phyloP scores from a whole-genome alignment of 2,329 filamentous ascomycete genomes.

The Fusarium keratoplasticum region DNA sequence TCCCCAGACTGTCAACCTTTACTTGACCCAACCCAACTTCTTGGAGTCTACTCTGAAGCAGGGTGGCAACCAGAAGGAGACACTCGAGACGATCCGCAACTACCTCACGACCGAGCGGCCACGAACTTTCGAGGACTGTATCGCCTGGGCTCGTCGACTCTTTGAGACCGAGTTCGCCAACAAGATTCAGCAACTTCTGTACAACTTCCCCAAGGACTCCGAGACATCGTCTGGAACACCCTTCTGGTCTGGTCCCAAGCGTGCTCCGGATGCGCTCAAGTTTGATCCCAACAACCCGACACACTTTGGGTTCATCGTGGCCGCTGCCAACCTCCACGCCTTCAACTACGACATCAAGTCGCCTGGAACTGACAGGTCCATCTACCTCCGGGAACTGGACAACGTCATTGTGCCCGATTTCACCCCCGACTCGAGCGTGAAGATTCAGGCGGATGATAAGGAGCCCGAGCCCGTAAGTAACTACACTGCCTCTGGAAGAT shows the following conservation, averaged over 20 bases:
- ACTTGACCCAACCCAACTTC: constrained; percentile 92
- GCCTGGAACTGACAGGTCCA: constrained; percentile 73
- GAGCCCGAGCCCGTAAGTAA: constrained; percentile 83
- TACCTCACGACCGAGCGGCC: constrained; percentile 94
- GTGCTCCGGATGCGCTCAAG: constrained; percentile 89
- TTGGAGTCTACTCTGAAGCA: constrained; percentile 89
- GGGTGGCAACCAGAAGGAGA: constrained; percentile 94
- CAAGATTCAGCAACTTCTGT: constrained; percentile 92
- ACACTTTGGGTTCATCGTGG: constrained; percentile 88
- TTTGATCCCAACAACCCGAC: constrained; percentile 88
- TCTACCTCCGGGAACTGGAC: constrained; percentile 84
- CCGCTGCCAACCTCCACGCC: constrained; percentile 91
- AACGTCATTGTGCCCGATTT: constrained; percentile 98
- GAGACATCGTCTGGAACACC: constrained; percentile 87
- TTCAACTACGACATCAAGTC: constrained; percentile 98
- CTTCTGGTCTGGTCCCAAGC: constrained; percentile 99
- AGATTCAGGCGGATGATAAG: constrained; percentile 96
- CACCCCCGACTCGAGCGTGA: constrained; percentile 87
- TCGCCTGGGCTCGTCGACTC: constrained; percentile 91
- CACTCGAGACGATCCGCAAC: constrained; percentile 88
- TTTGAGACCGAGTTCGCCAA: constrained; percentile 99
- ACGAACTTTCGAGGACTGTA: constrained; percentile 92
- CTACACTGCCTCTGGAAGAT: not conserved
- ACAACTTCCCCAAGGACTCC: constrained; percentile 97
- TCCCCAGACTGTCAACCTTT: constrained; percentile 93